Evolutionary conservation across 2,329 filamentous ascomycete species (phyloP).

Genomic region (Colletotrichum abscissum): DNA sequence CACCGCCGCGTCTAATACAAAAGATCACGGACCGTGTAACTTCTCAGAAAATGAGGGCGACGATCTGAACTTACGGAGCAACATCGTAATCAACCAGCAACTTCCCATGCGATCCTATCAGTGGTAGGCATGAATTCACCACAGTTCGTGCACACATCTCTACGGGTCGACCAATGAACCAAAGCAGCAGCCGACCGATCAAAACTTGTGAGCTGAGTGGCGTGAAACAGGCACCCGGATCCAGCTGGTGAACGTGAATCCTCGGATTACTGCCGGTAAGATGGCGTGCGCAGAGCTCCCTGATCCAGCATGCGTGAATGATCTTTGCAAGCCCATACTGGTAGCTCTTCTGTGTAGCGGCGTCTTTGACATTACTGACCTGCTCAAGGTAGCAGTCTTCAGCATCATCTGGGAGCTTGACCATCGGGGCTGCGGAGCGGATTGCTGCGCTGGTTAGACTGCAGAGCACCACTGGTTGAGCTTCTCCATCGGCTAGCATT

Average conservation of each 20-base stretch:
- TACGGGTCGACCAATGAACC: not conserved
- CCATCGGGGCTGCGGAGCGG: not conserved
- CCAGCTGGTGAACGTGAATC: constrained; percentile 4
- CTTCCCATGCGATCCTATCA: not conserved
- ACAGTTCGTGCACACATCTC: not conserved
- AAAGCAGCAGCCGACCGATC: not conserved
- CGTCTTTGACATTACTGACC: not conserved
- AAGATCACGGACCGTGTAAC: no score
- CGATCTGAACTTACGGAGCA: not conserved
- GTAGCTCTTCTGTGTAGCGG: not conserved
- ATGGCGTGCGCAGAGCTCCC: constrained; percentile 4
- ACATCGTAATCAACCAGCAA: constrained; percentile 4
- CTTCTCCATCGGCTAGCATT: not conserved
- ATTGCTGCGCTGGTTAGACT: not conserved
- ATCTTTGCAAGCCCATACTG: not conserved
- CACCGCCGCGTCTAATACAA: not conserved
- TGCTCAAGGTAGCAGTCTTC: not conserved
- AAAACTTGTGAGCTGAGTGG: not conserved
- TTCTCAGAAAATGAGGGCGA: not conserved
- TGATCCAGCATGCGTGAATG: constrained; percentile 2
- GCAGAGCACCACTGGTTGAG: not conserved
- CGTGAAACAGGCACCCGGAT: constrained; percentile 1
- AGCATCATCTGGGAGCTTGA: not conserved
- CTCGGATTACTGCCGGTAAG: not conserved
- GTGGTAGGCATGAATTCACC: not conserved